Conservation (phyloP, 2,329 filamentous ascomycete genomes). For the Sporothrix pallida region DNA sequence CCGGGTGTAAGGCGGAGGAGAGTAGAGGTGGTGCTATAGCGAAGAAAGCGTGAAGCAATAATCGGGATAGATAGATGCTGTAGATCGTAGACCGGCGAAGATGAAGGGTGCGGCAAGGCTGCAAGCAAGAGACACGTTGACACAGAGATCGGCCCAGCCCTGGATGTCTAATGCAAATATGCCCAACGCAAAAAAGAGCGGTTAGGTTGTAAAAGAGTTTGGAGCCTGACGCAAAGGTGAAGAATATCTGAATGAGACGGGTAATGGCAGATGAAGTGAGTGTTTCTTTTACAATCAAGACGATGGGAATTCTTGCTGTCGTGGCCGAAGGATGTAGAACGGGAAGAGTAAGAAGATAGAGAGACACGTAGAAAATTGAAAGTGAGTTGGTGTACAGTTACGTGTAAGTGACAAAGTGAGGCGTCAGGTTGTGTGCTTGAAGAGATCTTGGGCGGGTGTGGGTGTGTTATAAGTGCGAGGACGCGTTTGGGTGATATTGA, state of each 20-base stretch:
- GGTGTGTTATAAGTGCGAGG: conserved; percentile 28
- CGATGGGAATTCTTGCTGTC: neutral
- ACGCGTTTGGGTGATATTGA: conserved; percentile 14
- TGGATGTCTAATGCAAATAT: conserved; percentile 55
- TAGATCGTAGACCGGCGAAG: conserved; percentile 12
- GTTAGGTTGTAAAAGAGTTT: conserved; percentile 5
- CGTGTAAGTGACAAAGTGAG: conserved; percentile 30
- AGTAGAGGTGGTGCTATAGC: neutral
- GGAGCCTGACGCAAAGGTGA: conserved; percentile 17
- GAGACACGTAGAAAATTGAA: neutral
- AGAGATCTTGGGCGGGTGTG: conserved; percentile 14
- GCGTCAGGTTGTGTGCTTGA: conserved; percentile 35
- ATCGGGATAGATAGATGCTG: conserved; percentile 1
- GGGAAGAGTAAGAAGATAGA: neutral
- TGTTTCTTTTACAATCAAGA: neutral
- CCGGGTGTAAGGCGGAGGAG: neutral
- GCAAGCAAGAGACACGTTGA: conserved; percentile 11
- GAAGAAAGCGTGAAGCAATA: too few relatives aligned
- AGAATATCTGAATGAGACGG: neutral
- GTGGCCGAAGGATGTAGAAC: neutral
- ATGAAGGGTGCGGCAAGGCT: neutral
- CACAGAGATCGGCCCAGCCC: conserved; percentile 16
- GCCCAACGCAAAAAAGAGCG: conserved; percentile 52
- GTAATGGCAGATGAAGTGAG: neutral
- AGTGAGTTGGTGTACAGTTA: conserved; percentile 36